Percentiles rank a stretch among this genome's conserved stretches.
phyloP scores from a whole-genome alignment of 2,329 filamentous ascomycete genomes.

The Colletotrichum siamense region DNA sequence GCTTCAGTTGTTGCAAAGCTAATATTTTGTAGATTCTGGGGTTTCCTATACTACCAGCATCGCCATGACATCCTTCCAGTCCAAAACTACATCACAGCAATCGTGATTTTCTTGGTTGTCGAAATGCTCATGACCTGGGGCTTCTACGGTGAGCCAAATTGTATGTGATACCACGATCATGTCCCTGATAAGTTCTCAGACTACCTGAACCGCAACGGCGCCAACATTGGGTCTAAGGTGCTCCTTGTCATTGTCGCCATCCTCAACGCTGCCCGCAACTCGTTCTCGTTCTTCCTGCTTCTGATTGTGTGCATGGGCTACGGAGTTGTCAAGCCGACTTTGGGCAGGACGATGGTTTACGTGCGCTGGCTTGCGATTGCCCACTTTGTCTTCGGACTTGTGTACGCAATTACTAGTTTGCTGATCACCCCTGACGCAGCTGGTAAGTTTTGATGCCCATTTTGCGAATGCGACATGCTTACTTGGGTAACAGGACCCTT shows the following conservation, averaged over 20 bases:
- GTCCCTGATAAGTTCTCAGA: constrained; percentile 60
- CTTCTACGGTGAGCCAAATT: constrained; percentile 74
- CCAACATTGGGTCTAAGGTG: constrained; percentile 81
- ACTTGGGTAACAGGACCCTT: constrained; percentile 67
- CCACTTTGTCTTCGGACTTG: constrained; percentile 93
- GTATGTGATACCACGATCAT: background rate
- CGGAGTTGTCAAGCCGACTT: constrained; percentile 91
- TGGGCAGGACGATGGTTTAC: constrained; percentile 93
- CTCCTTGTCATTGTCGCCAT: constrained; percentile 91
- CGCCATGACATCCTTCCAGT: constrained; percentile 90
- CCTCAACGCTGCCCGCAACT: constrained; percentile 92
- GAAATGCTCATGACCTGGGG: constrained; percentile 99
- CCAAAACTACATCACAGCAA: constrained; percentile 98
- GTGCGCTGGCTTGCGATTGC: constrained; percentile 89
- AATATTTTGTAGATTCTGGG: constrained; percentile 73
- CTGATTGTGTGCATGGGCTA: constrained; percentile 99
- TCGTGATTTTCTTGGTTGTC: constrained; percentile 89
- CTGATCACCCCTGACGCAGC: constrained; percentile 88
- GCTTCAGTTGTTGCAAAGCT: constrained; percentile 14
- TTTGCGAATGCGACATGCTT: background rate
- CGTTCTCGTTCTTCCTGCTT: constrained; percentile 96
- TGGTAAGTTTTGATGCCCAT: constrained; percentile 45
- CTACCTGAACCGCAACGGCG: constrained; percentile 89
- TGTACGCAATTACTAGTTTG: constrained; percentile 90
- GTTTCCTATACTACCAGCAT: constrained; percentile 93